phyloP scores from a whole-genome alignment of 768 basidiomycete genomes.

The Tulasnella sp. region DNA sequence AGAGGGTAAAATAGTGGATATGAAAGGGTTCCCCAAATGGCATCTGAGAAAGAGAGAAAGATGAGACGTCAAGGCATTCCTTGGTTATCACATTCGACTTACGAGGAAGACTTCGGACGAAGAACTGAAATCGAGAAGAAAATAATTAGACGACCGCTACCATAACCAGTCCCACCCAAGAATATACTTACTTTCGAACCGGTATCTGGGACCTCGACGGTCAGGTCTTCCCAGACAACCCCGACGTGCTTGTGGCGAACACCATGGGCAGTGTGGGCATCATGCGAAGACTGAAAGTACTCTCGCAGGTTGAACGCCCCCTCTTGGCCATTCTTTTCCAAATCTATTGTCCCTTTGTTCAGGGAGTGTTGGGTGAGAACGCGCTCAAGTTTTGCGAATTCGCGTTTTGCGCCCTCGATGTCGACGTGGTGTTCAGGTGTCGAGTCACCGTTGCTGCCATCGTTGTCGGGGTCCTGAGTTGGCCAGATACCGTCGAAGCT shows the following conservation, averaged over 20 bases:
- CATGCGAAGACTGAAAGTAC: slow-evolving; percentile 59
- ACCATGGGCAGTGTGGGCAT: slow-evolving; percentile 55
- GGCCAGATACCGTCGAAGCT: too few species aligned
- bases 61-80: neutral
- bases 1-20: slow-evolving; percentile 45
- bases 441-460: too few species aligned
- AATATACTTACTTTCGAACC: slow-evolving; percentile 45
- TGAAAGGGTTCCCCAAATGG: slow-evolving; percentile 47
- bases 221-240: slow-evolving; percentile 62
- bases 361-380: slow-evolving; percentile 18
- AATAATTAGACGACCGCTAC: too few species aligned
- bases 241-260: slow-evolving; percentile 70
- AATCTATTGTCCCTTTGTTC: slow-evolving; percentile 25
- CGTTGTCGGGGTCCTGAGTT: too few species aligned
- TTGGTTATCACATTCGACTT: too few species aligned
- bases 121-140: slow-evolving; percentile 36
- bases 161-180: neutral
- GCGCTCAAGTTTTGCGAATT: slow-evolving; percentile 24
- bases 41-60: slow-evolving; percentile 34
- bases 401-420: slow-evolving; percentile 23
- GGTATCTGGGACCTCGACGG: slow-evolving; percentile 54
- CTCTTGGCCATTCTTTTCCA: slow-evolving; percentile 37
- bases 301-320: slow-evolving; percentile 56
- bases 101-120: slow-evolving; percentile 55
- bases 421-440: slow-evolving; percentile 20